These are phyloP conservation scores for Heimioporus retisporus DNA, from an alignment of 1,284 basidiomycete genomes.

Conservation along the genomic window DNA sequence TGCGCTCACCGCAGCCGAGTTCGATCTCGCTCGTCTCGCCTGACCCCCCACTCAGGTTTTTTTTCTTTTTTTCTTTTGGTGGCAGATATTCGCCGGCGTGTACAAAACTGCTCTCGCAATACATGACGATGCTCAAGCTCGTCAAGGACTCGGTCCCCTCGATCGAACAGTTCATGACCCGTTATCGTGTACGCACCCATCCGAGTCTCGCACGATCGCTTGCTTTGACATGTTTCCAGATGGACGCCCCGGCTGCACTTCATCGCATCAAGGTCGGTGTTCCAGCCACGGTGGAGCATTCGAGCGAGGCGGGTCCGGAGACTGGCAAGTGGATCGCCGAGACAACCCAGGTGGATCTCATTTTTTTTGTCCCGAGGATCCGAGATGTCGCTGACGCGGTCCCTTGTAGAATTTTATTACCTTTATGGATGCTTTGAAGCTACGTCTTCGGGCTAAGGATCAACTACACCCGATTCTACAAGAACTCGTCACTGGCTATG, in stretches of 20 bases:
- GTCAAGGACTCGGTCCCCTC: slow-evolving; percentile 87
- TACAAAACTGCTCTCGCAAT: slow-evolving; percentile 92
- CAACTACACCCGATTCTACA: slow-evolving; percentile 96
- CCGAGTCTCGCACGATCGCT: not conserved
- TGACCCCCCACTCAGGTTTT: slow-evolving; percentile 10
- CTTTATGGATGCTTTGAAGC: slow-evolving; percentile 97
- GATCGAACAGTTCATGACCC: slow-evolving; percentile 92
- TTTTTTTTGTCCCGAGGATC: not conserved
- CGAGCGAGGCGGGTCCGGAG: slow-evolving; percentile 83
- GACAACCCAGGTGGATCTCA: slow-evolving; percentile 85
- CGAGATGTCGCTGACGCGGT: slow-evolving; percentile 5
- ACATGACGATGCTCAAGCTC: slow-evolving; percentile 97
- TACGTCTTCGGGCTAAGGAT: slow-evolving; percentile 95
- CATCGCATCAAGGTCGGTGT: slow-evolving; percentile 94
- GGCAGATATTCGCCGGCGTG: slow-evolving; percentile 97
- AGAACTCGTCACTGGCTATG: slow-evolving; percentile 94
- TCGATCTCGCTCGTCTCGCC: slow-evolving; percentile 22
- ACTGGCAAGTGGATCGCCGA: slow-evolving; percentile 99
- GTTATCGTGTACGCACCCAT: slow-evolving; percentile 75
- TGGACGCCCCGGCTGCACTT: slow-evolving; percentile 95
- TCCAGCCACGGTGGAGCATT: slow-evolving; percentile 97
- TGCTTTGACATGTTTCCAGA: slow-evolving; percentile 57
- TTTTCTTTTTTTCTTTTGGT: slow-evolving; percentile 6
- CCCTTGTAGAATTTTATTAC: slow-evolving; percentile 90
- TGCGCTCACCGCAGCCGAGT: slow-evolving; percentile 92